Evolutionary conservation across 169 alveolate genomes (phyloP).

Genomic region (Eimeria necatrix): DNA sequence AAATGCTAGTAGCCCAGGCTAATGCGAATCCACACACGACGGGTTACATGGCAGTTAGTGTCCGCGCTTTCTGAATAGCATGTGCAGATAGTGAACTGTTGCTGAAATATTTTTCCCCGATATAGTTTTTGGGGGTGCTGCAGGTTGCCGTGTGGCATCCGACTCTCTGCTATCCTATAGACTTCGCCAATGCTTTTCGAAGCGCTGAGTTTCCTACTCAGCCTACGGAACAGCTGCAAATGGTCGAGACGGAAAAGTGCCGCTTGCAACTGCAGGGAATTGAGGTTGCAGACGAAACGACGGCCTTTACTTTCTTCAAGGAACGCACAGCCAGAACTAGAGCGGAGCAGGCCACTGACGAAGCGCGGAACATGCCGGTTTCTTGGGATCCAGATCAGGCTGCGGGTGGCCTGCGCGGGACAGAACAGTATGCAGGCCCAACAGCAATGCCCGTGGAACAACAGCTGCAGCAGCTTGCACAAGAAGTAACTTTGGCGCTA

Average conservation of each 20-base stretch:
- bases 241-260: constrained; percentile 64
- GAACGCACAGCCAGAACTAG: neutral
- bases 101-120: too few species aligned
- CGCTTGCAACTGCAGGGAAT: constrained; percentile 53
- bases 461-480: constrained; percentile 60
- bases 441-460: neutral
- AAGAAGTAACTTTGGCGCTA: constrained; percentile 36
- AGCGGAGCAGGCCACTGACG: neutral
- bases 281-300: constrained; percentile 42
- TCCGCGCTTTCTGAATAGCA: too few species aligned
- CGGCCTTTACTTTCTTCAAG: constrained; percentile 17
- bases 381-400: constrained; percentile 39
- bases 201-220: constrained; percentile 1
- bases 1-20: too few species aligned
- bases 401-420: neutral
- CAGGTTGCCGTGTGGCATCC: constrained; percentile 80
- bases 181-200: neutral
- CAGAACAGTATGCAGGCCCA: neutral
- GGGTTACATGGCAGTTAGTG: too few species aligned
- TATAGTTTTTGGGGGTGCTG: neutral
- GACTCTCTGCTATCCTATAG: constrained; percentile 38
- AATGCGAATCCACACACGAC: too few species aligned
- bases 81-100: too few species aligned
- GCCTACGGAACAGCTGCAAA: constrained; percentile 59
- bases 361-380: neutral